Evolutionary conservation across 108 stramenopile genomes (phyloP), one percentile per base, ranked within the genome.

Genomic region (Chaetoceros tenuissimus): DNA sequence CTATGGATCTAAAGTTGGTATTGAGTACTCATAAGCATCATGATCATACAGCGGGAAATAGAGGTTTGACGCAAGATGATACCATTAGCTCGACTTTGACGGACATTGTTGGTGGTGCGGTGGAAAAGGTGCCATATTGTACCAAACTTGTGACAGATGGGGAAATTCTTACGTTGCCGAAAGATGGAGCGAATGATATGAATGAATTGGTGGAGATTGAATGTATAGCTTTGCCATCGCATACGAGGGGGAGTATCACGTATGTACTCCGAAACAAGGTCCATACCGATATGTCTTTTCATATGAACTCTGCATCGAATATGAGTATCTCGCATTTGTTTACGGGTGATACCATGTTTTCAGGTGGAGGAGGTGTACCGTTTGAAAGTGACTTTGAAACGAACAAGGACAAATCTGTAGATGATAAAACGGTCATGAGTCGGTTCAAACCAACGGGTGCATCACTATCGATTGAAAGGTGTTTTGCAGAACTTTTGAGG

Each of bases 281-380:
- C 17, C 70, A 61, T 19, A 24, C 61, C 31, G 45, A 51, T 17
- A 40, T 30, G 47, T 53, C 48, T 21, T n/a, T n/a, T n/a, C n/a
- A n/a, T n/a, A n/a, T n/a, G n/a, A n/a, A n/a, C n/a, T 22, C 45
- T 18, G 28, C 7, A 19, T 22, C 45, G 34, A 48, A 60, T 31
- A 1, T 18, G 17, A 3, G 43, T 31, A 2, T 46, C 61, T 23
- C 51, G 13, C 82, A 74, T 70, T 27, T 87, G 43, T 92, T 92
- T 57, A 87, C 84, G 16, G 89, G 89, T 8, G 89, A 92, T 59
- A 78, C 86, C 20, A 84, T 92, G 53, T 92, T 92, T 58, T 72
- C 67, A 28, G 89, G 79, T 28, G 89, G 86, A 24, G 70, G 68
- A 0, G 89, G 89, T 23, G 86, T 85, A 3, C 78, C 89, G 0